Evolutionary conservation across 2,329 filamentous ascomycete genomes (phyloP), one percentile per base, ranked within the genome.

Genomic region (Fusarium pseudograminearum): DNA sequence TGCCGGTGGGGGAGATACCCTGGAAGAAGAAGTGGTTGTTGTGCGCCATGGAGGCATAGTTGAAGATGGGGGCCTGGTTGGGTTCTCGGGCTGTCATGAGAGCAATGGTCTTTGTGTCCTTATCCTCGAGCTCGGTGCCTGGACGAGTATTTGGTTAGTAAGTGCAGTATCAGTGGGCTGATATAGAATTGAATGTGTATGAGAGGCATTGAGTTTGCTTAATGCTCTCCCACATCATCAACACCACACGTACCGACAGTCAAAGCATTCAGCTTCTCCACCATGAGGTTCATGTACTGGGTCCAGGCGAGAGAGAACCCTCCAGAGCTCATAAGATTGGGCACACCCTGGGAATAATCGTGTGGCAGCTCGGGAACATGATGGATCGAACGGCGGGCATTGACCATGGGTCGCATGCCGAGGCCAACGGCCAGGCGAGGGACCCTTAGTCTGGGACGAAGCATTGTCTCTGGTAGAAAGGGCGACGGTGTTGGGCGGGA

Each of bases 1-100:
- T 83, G 57, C 77, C 85, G 78, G 67, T 55, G 57, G 81, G 80
- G 57, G 78, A 74, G 68, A 83, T 78, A 76, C 85, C 81, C 72
- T 87, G 79, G 86, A 95, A 94, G 87, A 93, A 95, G 84, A 93
- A 91, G 78, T 89, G 83, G 79, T 89, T 98, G 88, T 98, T 98
- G 86, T 93, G 91, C 58, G 93, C 93, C 92, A 97, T 97, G 74
- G 93, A 97, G 80, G 96, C 96, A 80, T 97, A 89, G 87, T 98
- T 99, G 89, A 99, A 99, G 78, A 91, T 84, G 73, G 90, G 86
- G 42, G 96, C 96, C 68, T 87, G 85, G 72, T 86, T 85, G 45
- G 95, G 91, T 76, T 96, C 88, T 80, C 94, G 93, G 64, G 95
- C 92, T 62, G 91, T 91, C 76, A 89, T 85, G 76, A 95, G 85